Base-by-base conservation (phyloP, 352 stramenopile genomes). In the Phytophthora lateralis region DNA sequence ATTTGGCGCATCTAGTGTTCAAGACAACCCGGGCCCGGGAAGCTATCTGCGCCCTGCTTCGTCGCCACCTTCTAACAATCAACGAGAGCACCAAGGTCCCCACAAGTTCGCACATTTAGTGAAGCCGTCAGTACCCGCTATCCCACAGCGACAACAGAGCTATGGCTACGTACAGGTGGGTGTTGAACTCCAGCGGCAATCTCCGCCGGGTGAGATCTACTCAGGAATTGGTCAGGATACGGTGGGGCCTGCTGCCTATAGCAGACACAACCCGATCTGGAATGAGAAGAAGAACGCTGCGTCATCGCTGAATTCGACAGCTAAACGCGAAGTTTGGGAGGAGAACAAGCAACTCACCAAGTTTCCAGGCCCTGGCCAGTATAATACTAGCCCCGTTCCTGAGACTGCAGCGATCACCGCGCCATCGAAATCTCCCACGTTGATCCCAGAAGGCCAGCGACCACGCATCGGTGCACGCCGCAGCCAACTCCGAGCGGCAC, bases 241-340 rank as follows among this genome's bases (percentile, higher is more conserved):
- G 2, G 80, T 93, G 11, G 82, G 84, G 4, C 84, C 84, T 20
- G 82, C 84, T 0, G 80, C 78, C 4, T 93, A 93, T 67, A 85
- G 63, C 52, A 63, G 55, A 8, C 81, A 91, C 29, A 63, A 53
- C 8, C 49, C 60, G 15, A 82, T 89, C 62, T 91, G 70, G 73
- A 78, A 91, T 60, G 82, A 85, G 15, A 75, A 73, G 47, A 90
- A 86, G 51, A 90, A 91, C 24, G 80, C 69, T 7, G 82, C 80
- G 26, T 53, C 80, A 17, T 90, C 82, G 17, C 67, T 93, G 17
- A 77, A 78, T 41, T 91, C 84, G 2, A 89, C 80, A 0, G 77
- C 85, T 8, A 86, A 91, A 63, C 80, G 84, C 10, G 84, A 93
- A 30, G 80, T 93, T 2, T 93, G 84, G 84, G 80, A 85, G 46